These are phyloP conservation scores for Arthroderma uncinatum DNA, from an alignment of 2,329 filamentous ascomycete genomes.

Conservation along the genomic window DNA sequence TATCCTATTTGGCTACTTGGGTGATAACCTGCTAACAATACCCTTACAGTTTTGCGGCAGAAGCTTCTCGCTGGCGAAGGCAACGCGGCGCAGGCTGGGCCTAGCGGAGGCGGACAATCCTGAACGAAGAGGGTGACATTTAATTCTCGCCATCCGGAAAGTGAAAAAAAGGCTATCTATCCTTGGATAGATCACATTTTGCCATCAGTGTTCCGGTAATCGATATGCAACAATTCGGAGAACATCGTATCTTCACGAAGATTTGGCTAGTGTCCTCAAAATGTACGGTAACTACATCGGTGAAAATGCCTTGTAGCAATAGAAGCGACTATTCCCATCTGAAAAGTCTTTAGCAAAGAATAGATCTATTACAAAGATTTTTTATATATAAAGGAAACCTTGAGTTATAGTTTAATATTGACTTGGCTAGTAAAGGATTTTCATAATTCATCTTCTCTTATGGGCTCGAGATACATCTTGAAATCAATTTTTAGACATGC, in stretches of 20 bases:
- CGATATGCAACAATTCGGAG: neutral
- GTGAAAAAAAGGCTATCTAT: neutral
- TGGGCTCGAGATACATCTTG: too few species aligned
- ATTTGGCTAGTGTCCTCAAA: too few species aligned
- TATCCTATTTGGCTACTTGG: neutral
- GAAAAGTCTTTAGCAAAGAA: neutral
- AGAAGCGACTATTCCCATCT: neutral
- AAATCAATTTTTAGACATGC: too few species aligned
- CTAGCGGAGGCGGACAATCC: constrained; percentile 14
- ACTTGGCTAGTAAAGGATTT: too few species aligned
- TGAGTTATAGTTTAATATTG: too few species aligned
- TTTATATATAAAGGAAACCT: too few species aligned
- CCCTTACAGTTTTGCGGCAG: constrained; percentile 38
- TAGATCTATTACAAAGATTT: neutral
- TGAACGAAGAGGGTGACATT: neutral
- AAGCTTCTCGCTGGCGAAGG: constrained; percentile 40
- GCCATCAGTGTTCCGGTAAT: neutral
- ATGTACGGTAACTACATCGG: too few species aligned
- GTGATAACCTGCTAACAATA: neutral
- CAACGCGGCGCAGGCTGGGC: constrained; percentile 25
- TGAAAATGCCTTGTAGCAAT: too few species aligned
- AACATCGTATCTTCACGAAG: too few species aligned
- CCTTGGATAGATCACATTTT: neutral
- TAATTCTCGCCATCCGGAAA: neutral
- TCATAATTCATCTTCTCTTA: too few species aligned